A percentile compares a stretch with the other conserved stretches of the same genome.
phyloP scores from a whole-genome alignment of 768 basidiomycete genomes.

The Steccherinum ochraceum region DNA sequence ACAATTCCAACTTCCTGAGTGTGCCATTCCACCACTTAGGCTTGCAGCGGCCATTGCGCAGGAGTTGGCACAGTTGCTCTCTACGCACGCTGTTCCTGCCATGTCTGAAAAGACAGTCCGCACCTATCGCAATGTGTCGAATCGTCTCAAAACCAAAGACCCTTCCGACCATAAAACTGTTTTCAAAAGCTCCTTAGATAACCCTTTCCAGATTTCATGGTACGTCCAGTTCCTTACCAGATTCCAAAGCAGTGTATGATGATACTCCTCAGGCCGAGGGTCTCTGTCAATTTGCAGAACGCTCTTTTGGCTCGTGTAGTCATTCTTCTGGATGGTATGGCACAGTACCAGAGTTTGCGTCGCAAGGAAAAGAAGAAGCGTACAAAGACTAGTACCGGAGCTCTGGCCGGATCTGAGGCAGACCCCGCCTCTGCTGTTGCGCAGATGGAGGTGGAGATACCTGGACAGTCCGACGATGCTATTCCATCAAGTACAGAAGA shows the following conservation, averaged over 20 bases:
- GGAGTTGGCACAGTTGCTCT: background rate
- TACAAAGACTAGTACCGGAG: slow-evolving; percentile 23
- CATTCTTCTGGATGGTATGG: slow-evolving; percentile 43
- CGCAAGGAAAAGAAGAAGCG: slow-evolving; percentile 31
- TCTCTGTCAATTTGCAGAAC: slow-evolving; percentile 61
- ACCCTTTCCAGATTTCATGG: slow-evolving; percentile 68
- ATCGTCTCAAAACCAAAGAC: slow-evolving; percentile 47
- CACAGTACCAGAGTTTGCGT: slow-evolving; percentile 34
- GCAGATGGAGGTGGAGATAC: background rate
- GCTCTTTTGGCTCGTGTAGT: slow-evolving; percentile 44
- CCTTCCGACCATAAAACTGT: slow-evolving; percentile 50
- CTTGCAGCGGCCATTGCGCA: background rate
- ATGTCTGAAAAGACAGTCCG: slow-evolving; percentile 50
- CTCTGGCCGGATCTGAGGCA: background rate
- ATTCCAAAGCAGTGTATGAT: background rate
- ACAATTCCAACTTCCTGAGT: no score
- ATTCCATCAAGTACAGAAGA: background rate
- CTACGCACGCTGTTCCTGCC: background rate
- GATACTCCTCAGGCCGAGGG: slow-evolving; percentile 20
- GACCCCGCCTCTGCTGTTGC: background rate
- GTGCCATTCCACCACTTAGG: background rate
- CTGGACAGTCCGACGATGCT: background rate
- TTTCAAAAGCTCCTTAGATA: slow-evolving; percentile 67
- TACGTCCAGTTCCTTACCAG: slow-evolving; percentile 22
- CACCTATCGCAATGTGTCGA: slow-evolving; percentile 52